Evolutionary conservation across 768 basidiomycete species (phyloP), one percentile per base, ranked within the genome.

Genomic region (Nidularia pulvinata): DNA sequence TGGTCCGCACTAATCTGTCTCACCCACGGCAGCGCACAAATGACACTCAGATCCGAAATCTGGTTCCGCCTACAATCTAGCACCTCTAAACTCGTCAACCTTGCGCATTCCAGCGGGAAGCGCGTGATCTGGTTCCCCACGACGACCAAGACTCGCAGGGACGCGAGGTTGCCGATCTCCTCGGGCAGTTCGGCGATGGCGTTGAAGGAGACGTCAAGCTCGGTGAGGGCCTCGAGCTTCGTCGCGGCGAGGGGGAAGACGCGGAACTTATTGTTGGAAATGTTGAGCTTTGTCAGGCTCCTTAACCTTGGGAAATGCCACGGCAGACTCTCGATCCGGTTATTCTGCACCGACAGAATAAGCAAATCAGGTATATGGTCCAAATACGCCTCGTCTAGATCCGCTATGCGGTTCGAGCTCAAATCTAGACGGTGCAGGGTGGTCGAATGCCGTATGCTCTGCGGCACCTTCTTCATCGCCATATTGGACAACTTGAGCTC

Each of bases 151-250:
- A 81, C 74, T 59, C 93, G 85, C 39, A 98, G 79, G 4, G 80
- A 75, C 30, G 67, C 68, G 50, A 98, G 76, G 33, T 80, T 70
- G 1, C 89, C 90, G 44, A 98, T 84, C 44, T 88, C 84, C 35
- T 89, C 84, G 0, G 95, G 95, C 1, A 98, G 79, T 46, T 86
- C 82, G 0, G 81, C 77, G 53, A 98, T 86, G 66, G 79, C 84
- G 74, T 99, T 99, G 78, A 98, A 98, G 0, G 97, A 98, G 37
- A 97, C 77, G 62, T 98, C 95, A 16, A 99, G 84, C 60, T 95
- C 92, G 35, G 80, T 73, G n/a, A 99, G 81, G n/a, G 73, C 79
- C 5, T 75, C 69, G 64, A 98, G 82, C 55, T 87, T 75, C 66
- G 82, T 85, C 22, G 98, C 81, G 37, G 90, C 90, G 0, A 74